Base-by-base conservation (phyloP, 2,329 filamentous ascomycete genomes). In the Clarireedia sp. region DNA sequence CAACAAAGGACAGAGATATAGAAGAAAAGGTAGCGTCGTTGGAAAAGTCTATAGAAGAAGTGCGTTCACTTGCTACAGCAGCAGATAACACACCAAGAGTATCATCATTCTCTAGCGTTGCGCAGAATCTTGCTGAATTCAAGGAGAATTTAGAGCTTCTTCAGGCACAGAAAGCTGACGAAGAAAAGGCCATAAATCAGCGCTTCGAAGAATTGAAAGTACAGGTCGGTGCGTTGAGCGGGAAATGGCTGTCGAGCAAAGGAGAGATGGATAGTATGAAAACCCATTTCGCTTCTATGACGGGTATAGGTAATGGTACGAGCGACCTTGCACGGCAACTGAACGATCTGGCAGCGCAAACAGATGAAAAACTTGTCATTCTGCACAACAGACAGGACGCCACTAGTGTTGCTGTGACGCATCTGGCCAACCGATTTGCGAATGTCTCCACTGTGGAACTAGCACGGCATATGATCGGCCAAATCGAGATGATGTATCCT, bases 401-500 rank as follows among this genome's bases (percentile, higher is more conserved):
- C 6, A 54, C 33, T 7, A 49, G 45, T 16, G 16, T 54, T 9
- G 52, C 45, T 6, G 37, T 53, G 8, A 45, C 33, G 12, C 54
- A 53, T 16, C 19, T 52, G 14, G 17, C 44, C 12, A 47, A 23
- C 23, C 54, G 54, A 37, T 14, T 56, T 17, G 26, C 17, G 2
- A 53, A 53, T 10, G 36, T 56, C 23, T 47, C 33, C 0, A 47
- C 49, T 24, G 12, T n/a, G 4, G 54, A 56, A 24, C 29, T 56
- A 41, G 49, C 49, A 8, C 29, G 41, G 19, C 43, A 53, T 12
- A 56, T 56, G 43, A 7, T 56, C 16, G 17, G 37, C 3, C 54
- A 56, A 14, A 24, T 53, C 9, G 54, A 56, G 43, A 33, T 36
- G 8, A 17, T 43, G 7, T 56, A 53, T 37, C 54, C 54, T 5